These are phyloP conservation scores for Cladophialophora carrionii DNA, from an alignment of 2,329 filamentous ascomycete species.

Conservation along the genomic window DNA sequence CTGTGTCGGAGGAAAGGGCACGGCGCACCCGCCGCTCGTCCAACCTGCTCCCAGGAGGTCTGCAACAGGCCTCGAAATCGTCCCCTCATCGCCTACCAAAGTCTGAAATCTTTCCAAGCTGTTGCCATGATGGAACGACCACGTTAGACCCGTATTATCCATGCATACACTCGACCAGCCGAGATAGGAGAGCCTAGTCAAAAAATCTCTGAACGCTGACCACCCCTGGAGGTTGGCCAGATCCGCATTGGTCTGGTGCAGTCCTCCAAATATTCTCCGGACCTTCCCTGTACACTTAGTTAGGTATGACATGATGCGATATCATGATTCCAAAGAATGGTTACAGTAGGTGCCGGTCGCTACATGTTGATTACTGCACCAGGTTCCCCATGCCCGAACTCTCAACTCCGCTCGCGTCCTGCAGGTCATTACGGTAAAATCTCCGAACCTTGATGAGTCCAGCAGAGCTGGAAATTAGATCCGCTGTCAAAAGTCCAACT, in stretches of 20 bases:
- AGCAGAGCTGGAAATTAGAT: conserved; percentile 1
- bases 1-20: background rate
- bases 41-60: background rate
- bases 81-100: background rate
- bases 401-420: conserved; percentile 4
- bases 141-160: background rate
- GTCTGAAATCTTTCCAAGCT: background rate
- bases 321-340: background rate
- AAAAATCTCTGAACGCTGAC: background rate
- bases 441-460: conserved; percentile 12
- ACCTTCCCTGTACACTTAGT: background rate
- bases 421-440: conserved; percentile 15
- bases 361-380: conserved; percentile 9
- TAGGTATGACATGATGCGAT: conserved; percentile 8
- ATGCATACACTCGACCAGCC: no score
- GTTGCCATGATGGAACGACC: background rate
- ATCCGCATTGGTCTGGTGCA: no score
- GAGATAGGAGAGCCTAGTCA: background rate
- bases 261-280: background rate
- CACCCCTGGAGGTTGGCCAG: background rate
- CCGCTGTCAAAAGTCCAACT: background rate
- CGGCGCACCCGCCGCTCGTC: background rate
- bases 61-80: background rate
- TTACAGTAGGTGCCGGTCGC: background rate
- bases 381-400: conserved; percentile 5